phyloP scores from a whole-genome alignment of 768 basidiomycete genomes.

The Suillus decipiens region DNA sequence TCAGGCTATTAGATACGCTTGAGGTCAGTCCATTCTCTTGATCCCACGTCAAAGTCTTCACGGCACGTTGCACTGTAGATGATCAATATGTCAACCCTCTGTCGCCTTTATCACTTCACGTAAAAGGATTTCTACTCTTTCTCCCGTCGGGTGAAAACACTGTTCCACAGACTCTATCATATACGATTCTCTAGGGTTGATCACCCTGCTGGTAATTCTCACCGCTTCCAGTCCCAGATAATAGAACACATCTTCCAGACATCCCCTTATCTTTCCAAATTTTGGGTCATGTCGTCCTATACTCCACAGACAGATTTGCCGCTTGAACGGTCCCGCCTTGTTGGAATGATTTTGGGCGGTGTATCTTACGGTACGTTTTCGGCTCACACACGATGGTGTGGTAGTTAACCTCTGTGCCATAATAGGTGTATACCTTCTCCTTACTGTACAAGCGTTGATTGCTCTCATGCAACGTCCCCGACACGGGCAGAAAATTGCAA shows the following conservation, averaged over 20 bases:
- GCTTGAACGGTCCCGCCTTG: neutral
- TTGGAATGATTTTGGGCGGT: neutral
- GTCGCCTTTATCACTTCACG: neutral
- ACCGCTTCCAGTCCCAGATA: neutral
- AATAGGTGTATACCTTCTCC: neutral
- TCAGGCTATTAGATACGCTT: neutral
- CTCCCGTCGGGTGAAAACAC: neutral
- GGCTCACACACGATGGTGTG: neutral
- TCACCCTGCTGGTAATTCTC: neutral
- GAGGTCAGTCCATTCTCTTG: neutral
- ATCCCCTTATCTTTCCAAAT: neutral
- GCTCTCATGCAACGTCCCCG: neutral
- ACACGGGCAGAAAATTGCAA: neutral
- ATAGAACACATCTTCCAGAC: neutral
- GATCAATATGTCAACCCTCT: neutral
- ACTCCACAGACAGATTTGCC: neutral
- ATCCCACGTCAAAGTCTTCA: neutral
- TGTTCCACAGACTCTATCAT: neutral
- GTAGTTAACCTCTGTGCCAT: neutral
- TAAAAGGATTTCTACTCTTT: neutral
- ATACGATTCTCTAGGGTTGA: neutral
- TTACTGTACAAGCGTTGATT: neutral
- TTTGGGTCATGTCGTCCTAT: neutral
- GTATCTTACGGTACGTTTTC: neutral
- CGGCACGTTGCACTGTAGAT: neutral